Percentiles rank a stretch among this genome's conserved stretches.
Evolutionary conservation across 23 red algal genomes (phyloP).

Genomic region (Gracilariopsis chorda): DNA sequence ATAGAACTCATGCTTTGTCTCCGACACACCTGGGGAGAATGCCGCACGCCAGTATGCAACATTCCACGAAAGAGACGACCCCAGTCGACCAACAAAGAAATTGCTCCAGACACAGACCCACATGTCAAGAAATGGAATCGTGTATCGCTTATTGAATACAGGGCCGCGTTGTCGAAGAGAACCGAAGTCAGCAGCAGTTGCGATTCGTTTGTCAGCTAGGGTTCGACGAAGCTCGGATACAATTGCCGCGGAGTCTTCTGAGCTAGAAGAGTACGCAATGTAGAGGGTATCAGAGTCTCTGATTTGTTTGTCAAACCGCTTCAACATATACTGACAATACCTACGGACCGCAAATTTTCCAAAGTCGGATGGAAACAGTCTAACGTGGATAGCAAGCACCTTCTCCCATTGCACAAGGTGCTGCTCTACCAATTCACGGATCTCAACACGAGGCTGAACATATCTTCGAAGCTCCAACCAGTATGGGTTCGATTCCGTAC

Average conservation of each 20-base stretch:
- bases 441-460: slow-evolving; percentile 21
- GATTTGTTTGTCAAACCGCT: slow-evolving; percentile 8
- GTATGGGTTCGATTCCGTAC: slow-evolving; percentile 11
- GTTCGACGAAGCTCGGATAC: neutral
- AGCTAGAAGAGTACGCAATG: slow-evolving; percentile 8
- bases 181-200: slow-evolving; percentile 22
- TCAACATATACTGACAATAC: neutral
- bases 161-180: neutral
- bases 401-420: slow-evolving; percentile 9
- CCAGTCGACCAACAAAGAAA: slow-evolving; percentile 46
- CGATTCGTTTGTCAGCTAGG: neutral
- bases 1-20: slow-evolving; percentile 1
- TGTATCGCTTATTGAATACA: slow-evolving; percentile 26
- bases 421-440: neutral
- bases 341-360: neutral
- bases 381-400: neutral
- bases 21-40: neutral
- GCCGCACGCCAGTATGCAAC: slow-evolving; percentile 13
- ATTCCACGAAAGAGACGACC: slow-evolving; percentile 41
- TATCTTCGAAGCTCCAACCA: slow-evolving; percentile 33
- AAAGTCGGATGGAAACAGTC: slow-evolving; percentile 22
- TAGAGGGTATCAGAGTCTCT: neutral
- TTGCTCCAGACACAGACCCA: slow-evolving; percentile 15
- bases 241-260: neutral
- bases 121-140: slow-evolving; percentile 6